Base-by-base conservation (phyloP, 495 filamentous ascomycete genomes). In the Choiromyces venosus region DNA sequence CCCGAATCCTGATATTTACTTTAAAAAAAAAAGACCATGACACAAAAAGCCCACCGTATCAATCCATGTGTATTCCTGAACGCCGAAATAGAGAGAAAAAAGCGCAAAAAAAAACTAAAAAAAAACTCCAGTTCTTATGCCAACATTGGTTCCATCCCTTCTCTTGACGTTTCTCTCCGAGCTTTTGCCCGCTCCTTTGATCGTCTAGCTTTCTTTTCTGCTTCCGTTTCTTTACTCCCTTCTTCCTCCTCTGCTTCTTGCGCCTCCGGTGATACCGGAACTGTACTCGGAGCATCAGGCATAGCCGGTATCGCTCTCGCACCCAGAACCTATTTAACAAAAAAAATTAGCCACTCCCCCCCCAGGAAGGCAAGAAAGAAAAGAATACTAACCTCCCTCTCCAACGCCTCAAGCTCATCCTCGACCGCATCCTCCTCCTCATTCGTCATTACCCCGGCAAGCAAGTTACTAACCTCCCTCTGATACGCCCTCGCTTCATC, bases 361-460 rank as follows among this genome's bases (percentile, higher is more conserved):
- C 10, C 8, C 25, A 4, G 7, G 64, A 80, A 74, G 44, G 83
- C 0, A 44, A 14, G 14, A 2, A 38, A 10, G 4, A 18, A 61
- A 9, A 52, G 5, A n/a, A 74, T 67, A 66, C 83, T 84, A 18
- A 92, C 83, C 82, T 97, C 90, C 25, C 84, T 87, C 81, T 92
- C 89, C 71, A 98, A 83, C 29, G 87, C 89, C 66, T 91, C 93
- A 75, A 99, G 83, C 84, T 98, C 95, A 78, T 97, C 93, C 80
- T 97, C 96, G 36, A 98, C 96, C 79, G 97, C 95, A 74, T 97
- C 96, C 82, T 98, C 95, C 83, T 98, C 96, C 80, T 94, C 91
- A 79, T 92, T 93, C 46, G 91, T 92, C 84, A 97, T 90, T 74
- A 88, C 86, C 2, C 92, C 92, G 14, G 88, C 91, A 16, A 99